Evolutionary conservation across 805 yeast genomes (phyloP).

Genomic region (Metschnikowia borealis): DNA sequence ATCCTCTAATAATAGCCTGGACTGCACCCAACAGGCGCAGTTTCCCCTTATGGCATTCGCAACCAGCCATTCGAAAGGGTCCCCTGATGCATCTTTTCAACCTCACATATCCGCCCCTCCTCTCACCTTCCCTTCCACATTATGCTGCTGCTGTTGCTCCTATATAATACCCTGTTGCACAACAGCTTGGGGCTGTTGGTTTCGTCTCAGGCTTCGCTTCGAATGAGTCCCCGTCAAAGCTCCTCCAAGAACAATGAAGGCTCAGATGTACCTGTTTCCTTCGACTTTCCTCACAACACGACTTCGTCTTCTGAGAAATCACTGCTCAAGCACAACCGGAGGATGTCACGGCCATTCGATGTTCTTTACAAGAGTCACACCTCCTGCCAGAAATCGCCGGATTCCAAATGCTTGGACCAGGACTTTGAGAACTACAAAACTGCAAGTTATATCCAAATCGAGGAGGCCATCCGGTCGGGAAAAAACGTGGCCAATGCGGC

Average conservation of each 20-base stretch:
- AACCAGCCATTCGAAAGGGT: neutral
- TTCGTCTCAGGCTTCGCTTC: constrained; percentile 6
- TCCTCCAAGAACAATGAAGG: neutral
- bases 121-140: neutral
- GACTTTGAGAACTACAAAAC: constrained; percentile 5
- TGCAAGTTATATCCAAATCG: constrained; percentile 16
- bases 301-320: neutral
- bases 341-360: constrained; percentile 13
- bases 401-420: neutral
- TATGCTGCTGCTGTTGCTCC: constrained; percentile 11
- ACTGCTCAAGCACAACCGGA: neutral
- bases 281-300: neutral
- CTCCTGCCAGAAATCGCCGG: neutral
- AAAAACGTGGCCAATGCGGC: neutral
- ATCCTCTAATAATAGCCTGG: neutral
- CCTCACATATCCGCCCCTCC: neutral
- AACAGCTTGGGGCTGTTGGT: constrained; percentile 6
- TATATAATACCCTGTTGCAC: constrained; percentile 10
- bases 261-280: neutral
- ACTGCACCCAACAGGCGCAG: neutral
- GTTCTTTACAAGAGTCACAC: constrained; percentile 11
- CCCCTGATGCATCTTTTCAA: neutral
- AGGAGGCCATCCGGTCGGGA: constrained; percentile 13
- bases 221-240: neutral
- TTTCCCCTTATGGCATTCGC: constrained; percentile 3